Percentiles rank a stretch among this genome's conserved stretches.
Evolutionary conservation across 148 eudicot genomes (phyloP).

Genomic region (Vaccinium darrowii): DNA sequence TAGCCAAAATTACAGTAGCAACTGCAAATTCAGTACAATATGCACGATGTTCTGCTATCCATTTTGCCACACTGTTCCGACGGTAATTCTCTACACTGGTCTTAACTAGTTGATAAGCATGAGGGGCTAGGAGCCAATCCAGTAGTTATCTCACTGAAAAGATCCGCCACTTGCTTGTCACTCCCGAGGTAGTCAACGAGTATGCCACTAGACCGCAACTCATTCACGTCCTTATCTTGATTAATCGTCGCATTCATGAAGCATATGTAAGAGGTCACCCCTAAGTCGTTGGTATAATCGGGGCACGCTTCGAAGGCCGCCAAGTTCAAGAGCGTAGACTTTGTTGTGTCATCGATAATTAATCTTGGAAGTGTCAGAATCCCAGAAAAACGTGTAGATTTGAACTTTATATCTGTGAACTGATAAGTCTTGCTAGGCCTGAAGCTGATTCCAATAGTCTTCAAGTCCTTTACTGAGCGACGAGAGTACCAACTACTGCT

Average conservation of each 20-base stretch:
- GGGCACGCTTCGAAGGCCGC: background rate
- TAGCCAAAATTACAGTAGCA: background rate
- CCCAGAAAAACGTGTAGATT: background rate
- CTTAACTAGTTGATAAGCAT: background rate
- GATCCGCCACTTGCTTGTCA: too few species aligned
- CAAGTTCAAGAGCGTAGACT: background rate
- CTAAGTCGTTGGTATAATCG: background rate
- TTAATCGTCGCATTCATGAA: background rate
- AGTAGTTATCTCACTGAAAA: background rate
- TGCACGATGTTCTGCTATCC: too few species aligned
- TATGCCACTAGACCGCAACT: background rate
- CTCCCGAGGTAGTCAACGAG: background rate
- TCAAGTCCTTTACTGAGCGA: slow-evolving; percentile 1
- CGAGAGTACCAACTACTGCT: background rate
- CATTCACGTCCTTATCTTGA: background rate
- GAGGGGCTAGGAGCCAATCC: background rate
- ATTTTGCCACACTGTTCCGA: too few species aligned
- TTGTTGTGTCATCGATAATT: background rate
- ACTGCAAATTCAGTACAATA: background rate
- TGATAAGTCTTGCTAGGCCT: background rate
- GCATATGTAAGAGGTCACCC: background rate
- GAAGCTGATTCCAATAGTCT: background rate
- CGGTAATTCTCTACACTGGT: too few species aligned
- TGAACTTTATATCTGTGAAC: background rate
- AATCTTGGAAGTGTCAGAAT: background rate